Evolutionary conservation across 2,329 filamentous ascomycete genomes (phyloP), one percentile per base, ranked within the genome.

Genomic region (Stemphylium beticola): DNA sequence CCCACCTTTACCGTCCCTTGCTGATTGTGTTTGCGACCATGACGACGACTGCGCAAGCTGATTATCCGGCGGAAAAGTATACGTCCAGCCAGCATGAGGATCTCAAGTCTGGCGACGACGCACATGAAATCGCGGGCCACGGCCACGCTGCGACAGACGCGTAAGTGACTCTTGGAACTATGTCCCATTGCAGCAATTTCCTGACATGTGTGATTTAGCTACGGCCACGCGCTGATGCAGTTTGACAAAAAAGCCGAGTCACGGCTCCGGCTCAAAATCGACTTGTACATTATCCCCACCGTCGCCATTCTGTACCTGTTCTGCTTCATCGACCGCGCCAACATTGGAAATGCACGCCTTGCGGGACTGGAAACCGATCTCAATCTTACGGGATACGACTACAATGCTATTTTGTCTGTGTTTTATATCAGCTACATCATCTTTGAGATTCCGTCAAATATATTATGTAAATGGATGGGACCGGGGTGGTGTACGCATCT

Each of bases 261-360:
- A 7, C 81, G 78, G 46, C 77, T 90, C 20, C 78, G 86, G 7
- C 74, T 76, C 65, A 90, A 90, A 71, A 85, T 90, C 42, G 88
- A 91, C 63, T 62, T 88, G 5, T 83, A 79, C 62, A 83, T 89
- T 39, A 78, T 90, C 0, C 88, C 88, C 0, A 88, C 85, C 0
- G 86, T 90, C 0, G 76, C 87, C 0, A 53, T 90, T 0, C 76
- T 91, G 3, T 91, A 90, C 64, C 79, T 90, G 0, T 90, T 90
- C 65, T 90, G 87, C 74, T 90, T 90, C 73, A 89, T 90, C 59
- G 88, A 90, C 64, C 81, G 88, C n/a, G 86, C 87, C 20, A 91
- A 90, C 57, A 87, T 91, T 33, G 88, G 87, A n/a, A 91, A 90
- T 69, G 87, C 87, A 2, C 82, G 81, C 58, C 77, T 90, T 15